Conservation (phyloP, 805 yeast species). For the Lachancea sp. region DNA sequence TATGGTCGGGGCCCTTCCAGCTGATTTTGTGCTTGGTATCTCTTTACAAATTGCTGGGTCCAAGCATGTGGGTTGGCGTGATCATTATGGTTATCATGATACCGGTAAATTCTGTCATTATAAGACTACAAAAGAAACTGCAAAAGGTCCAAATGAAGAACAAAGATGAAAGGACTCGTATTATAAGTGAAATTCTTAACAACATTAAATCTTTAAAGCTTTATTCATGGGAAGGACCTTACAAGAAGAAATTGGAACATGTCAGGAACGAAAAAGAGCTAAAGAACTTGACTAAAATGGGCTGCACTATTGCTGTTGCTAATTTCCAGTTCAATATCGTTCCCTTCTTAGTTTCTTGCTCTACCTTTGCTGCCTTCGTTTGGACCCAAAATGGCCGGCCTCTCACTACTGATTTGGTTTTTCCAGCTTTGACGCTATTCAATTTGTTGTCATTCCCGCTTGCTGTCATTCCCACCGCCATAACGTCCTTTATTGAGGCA, state of each 20-base stretch:
- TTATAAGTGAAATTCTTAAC: constrained; percentile 80
- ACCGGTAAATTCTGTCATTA: constrained; percentile 69
- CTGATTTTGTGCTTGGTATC: constrained; percentile 68
- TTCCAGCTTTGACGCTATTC: constrained; percentile 84
- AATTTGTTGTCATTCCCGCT: constrained; percentile 87
- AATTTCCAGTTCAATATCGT: constrained; percentile 77
- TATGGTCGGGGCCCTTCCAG: constrained; percentile 95
- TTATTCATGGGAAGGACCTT: constrained; percentile 94
- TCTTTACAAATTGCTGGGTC: constrained; percentile 66
- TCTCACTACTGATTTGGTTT: constrained; percentile 82
- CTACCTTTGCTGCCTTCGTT: constrained; percentile 80
- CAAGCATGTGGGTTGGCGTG: constrained; percentile 96
- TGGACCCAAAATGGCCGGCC: constrained; percentile 52
- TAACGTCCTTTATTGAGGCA: constrained; percentile 81
- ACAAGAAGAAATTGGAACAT: constrained; percentile 59
- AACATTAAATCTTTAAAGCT: constrained; percentile 89
- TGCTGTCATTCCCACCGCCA: constrained; percentile 85
- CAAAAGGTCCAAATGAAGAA: constrained; percentile 83
- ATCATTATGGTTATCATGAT: constrained; percentile 67
- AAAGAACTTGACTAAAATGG: constrained; percentile 66
- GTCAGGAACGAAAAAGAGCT: constrained; percentile 88
- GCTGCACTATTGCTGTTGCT: constrained; percentile 61
- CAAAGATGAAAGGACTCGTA: constrained; percentile 88
- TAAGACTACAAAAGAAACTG: constrained; percentile 58
- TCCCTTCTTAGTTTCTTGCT: constrained; percentile 83